A percentile compares a stretch with the other conserved stretches of the same genome.
Conservation (phyloP, 495 filamentous ascomycete species). For the Barbatosphaeria neglecta region DNA sequence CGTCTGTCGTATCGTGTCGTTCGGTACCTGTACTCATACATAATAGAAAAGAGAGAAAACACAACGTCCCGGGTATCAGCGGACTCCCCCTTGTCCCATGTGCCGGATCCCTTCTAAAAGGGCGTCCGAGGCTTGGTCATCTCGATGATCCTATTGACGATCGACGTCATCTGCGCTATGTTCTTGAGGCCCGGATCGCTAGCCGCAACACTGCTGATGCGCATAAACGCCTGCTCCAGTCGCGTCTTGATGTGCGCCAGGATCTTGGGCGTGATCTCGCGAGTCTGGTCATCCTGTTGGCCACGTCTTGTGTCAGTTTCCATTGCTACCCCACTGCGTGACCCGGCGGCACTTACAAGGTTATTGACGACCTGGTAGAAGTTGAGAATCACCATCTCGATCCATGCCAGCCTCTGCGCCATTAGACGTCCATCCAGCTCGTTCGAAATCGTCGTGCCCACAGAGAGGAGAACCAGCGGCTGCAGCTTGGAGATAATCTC, state of each 20-base stretch:
- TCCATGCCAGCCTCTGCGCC: conserved; percentile 60
- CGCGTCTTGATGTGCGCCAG: conserved; percentile 63
- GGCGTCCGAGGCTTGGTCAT: neutral
- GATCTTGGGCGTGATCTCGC: conserved; percentile 58
- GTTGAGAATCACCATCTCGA: conserved; percentile 55
- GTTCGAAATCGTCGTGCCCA: conserved; percentile 67
- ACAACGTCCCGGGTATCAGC: too few species aligned
- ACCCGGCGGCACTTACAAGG: conserved; percentile 32
- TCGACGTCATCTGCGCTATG: conserved; percentile 42
- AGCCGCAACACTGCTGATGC: conserved; percentile 48
- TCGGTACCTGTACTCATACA: too few species aligned
- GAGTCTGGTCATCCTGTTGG: conserved; percentile 60
- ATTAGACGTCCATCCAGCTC: conserved; percentile 51
- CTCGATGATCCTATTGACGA: conserved; percentile 15
- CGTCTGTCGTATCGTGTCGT: too few species aligned
- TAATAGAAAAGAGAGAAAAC: too few species aligned
- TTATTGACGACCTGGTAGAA: conserved; percentile 29
- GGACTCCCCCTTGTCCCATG: too few species aligned
- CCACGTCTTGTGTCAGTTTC: neutral
- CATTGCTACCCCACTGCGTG: conserved; percentile 3
- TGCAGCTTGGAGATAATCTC: conserved; percentile 43
- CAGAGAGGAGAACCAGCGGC: conserved; percentile 69
- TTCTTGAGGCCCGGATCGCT: conserved; percentile 51
- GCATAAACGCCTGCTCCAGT: conserved; percentile 59
- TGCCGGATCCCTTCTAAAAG: neutral